These are phyloP conservation scores for Calophaca sinica DNA, from an alignment of 306 rosid genomes.

Conservation along the genomic window DNA sequence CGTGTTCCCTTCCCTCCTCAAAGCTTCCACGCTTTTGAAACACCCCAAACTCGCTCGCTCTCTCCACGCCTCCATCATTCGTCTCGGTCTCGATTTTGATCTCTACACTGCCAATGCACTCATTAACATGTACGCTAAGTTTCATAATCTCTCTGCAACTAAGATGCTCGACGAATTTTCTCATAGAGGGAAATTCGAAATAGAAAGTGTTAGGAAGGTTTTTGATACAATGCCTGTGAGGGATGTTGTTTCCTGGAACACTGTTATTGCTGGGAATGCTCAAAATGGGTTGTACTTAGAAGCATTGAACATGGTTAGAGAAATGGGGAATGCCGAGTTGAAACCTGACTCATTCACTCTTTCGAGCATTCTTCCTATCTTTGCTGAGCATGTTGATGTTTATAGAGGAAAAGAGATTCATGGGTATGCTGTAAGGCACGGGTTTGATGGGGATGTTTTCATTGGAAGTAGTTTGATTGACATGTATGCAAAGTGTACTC, in stretches of 20 bases:
- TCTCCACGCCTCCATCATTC: slow-evolving; percentile 63
- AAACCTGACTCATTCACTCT: slow-evolving; percentile 79
- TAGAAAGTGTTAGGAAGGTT: slow-evolving; percentile 58
- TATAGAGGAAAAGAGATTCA: slow-evolving; percentile 87
- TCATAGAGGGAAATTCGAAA: neutral
- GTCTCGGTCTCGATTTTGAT: slow-evolving; percentile 64
- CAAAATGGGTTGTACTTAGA: slow-evolving; percentile 68
- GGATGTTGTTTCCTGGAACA: slow-evolving; percentile 93
- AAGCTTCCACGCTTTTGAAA: slow-evolving; percentile 64
- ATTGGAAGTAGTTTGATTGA: slow-evolving; percentile 86
- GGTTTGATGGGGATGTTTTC: slow-evolving; percentile 70
- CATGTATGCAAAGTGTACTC: slow-evolving; percentile 87
- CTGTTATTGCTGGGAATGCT: slow-evolving; percentile 73
- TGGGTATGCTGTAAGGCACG: slow-evolving; percentile 70
- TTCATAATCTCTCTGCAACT: neutral
- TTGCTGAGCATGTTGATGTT: slow-evolving; percentile 69
- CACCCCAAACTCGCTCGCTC: slow-evolving; percentile 63
- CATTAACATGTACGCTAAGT: slow-evolving; percentile 72
- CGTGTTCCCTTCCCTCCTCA: slow-evolving; percentile 76
- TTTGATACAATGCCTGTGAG: slow-evolving; percentile 70
- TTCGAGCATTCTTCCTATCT: slow-evolving; percentile 82
- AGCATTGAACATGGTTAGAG: slow-evolving; percentile 65
- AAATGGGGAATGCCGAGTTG: slow-evolving; percentile 63
- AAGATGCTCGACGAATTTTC: slow-evolving; percentile 49
- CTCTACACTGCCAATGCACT: slow-evolving; percentile 83